Evolutionary conservation across 768 basidiomycete genomes (phyloP), one percentile per base, ranked within the genome.

Genomic region (Trametes meyenii): DNA sequence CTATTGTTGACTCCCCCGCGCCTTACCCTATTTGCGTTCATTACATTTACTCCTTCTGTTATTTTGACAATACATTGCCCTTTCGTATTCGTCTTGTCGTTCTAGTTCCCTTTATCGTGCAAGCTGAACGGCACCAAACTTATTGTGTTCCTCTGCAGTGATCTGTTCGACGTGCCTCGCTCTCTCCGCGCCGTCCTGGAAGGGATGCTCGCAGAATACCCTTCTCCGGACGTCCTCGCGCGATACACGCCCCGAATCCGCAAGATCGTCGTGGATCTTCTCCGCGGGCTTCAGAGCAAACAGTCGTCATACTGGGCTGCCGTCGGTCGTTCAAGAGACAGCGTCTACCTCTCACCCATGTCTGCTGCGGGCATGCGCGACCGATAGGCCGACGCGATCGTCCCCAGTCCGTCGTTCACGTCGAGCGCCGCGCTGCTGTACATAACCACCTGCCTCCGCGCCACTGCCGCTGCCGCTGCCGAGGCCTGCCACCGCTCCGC

Each of bases 121-220:
- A 29, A 4, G 13, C 21, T 14, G 29, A n/a, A 40, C 50, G 61
- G 21, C 36, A 16, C 8, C 42, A n/a, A 57, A 13, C 69, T 55
- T 53, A 43, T 16, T 17, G 45, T 12, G 8, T 35, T 44, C 14
- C 26, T 51, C 57, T 36, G 11, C 63, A 80, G 79, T 59, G 79
- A 81, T 45, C 67, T 81, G 5, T 74, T 72, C 58, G 62, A 71
- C n/a, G 72, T 79, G 40, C 77, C 79, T 7, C 64, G 70, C 10
- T 72, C 73, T 26, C 72, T 81, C 2, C 77, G 80, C 35, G 45
- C 66, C 3, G 74, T 71, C 19, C 75, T 81, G 36, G 80, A 81
- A 55, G 71, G 71, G n/a, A 78, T 79, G 57, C 75, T 81, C 17
- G 80, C 79, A 24, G 80, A 82, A 53, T 65, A 69, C 5, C 69